These are phyloP conservation scores for Solanum infundibuliforme DNA, from an alignment of 257 asterid genomes.

Conservation along the genomic window DNA sequence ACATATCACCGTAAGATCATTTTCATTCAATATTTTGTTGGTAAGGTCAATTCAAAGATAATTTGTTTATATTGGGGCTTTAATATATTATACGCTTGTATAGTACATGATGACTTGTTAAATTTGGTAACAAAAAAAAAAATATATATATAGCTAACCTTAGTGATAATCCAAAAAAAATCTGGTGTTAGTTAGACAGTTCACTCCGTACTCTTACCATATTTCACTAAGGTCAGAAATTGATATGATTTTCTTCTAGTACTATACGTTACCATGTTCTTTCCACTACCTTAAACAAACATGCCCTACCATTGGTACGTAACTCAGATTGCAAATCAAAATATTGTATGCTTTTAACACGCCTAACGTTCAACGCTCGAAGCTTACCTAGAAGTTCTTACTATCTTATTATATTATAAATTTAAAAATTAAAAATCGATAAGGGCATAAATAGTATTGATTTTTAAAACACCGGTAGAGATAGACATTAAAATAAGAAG, in stretches of 20 bases:
- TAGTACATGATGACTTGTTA: not conserved
- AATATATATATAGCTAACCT: not conserved
- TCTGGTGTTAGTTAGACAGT: not conserved
- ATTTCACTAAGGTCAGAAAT: not conserved
- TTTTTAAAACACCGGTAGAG: not conserved
- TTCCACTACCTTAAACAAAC: not conserved
- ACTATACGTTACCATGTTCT: not conserved
- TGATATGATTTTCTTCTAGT: not conserved
- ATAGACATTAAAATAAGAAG: not conserved
- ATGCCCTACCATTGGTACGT: not conserved
- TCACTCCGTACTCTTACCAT: not conserved
- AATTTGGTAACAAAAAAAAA: not conserved
- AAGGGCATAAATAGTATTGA: no score
- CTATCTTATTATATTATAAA: not conserved
- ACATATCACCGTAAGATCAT: not conserved
- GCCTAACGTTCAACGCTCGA: not conserved
- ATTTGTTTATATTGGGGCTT: not conserved
- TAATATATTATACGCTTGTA: not conserved
- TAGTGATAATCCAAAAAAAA: not conserved
- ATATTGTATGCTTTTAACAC: no score
- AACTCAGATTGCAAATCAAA: not conserved
- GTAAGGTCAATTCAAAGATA: not conserved
- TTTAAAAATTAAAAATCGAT: not conserved
- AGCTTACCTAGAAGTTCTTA: no score
- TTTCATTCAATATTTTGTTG: not conserved